Percentiles rank a stretch among this genome's conserved stretches.
phyloP scores from a whole-genome alignment of 371 early-diverging fungal species.

The Fennellomyces sp. region DNA sequence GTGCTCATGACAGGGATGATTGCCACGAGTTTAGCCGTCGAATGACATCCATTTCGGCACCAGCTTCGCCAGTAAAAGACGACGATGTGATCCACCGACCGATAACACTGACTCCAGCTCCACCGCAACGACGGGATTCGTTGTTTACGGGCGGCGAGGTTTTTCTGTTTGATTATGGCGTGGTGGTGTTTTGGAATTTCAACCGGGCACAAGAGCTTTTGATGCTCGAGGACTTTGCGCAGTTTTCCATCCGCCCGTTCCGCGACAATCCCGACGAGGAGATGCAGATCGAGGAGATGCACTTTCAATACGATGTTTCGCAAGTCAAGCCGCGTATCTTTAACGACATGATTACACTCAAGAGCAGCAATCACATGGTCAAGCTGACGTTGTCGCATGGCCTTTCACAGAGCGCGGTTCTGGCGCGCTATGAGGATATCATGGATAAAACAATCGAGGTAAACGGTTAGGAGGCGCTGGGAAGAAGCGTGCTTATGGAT shows the following conservation, averaged over 20 bases:
- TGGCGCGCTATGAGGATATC: slow-evolving; percentile 70
- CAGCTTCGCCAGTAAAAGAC: slow-evolving; percentile 4
- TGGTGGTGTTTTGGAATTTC: slow-evolving; percentile 96
- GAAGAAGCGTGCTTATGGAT: neutral
- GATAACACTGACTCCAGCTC: neutral
- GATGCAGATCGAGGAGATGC: slow-evolving; percentile 91
- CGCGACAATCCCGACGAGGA: slow-evolving; percentile 63
- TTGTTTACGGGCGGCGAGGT: slow-evolving; percentile 72
- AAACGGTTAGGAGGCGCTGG: slow-evolving; percentile 4
- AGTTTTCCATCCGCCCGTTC: slow-evolving; percentile 49
- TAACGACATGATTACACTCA: slow-evolving; percentile 76
- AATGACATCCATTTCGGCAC: slow-evolving; percentile 13
- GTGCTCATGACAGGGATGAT: neutral
- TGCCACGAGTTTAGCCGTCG: too few relatives aligned
- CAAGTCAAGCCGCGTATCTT: slow-evolving; percentile 64
- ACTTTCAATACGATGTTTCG: slow-evolving; percentile 81
- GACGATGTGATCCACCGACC: neutral
- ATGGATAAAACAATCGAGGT: slow-evolving; percentile 72
- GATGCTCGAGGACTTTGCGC: slow-evolving; percentile 74
- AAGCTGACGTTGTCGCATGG: slow-evolving; percentile 76
- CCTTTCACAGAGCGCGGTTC: slow-evolving; percentile 71
- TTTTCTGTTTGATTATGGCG: slow-evolving; percentile 93
- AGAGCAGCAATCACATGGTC: slow-evolving; percentile 77
- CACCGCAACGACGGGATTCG: slow-evolving; percentile 14
- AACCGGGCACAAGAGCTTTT: slow-evolving; percentile 81